Evolutionary conservation across 768 basidiomycete genomes (phyloP).

Genomic region (Lactarius quietus): DNA sequence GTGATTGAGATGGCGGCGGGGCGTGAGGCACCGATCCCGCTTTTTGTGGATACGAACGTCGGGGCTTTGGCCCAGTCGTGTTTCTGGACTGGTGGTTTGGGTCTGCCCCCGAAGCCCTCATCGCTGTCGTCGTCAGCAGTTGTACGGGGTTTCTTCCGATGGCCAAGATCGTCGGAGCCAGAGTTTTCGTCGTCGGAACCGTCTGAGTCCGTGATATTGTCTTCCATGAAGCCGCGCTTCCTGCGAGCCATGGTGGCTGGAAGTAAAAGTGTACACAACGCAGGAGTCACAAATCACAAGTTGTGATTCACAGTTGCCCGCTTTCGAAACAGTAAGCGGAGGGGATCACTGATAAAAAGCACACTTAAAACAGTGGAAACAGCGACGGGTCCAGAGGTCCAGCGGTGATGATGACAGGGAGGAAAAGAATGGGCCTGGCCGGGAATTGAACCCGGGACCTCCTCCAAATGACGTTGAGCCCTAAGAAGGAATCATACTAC

Average conservation of each 20-base stretch:
- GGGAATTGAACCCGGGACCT: slow-evolving; percentile 90
- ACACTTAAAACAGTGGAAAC: not conserved
- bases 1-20: slow-evolving; percentile 29
- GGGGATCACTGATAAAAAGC: not conserved
- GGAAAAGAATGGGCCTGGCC: slow-evolving; percentile 53
- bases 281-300: slow-evolving; percentile 11
- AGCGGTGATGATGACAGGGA: not conserved
- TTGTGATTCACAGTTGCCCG: not conserved
- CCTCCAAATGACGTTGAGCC: slow-evolving; percentile 49
- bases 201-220: slow-evolving; percentile 61
- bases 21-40: slow-evolving; percentile 42
- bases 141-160: slow-evolving; percentile 61
- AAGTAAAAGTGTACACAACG: not conserved
- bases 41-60: slow-evolving; percentile 59
- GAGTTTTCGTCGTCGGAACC: slow-evolving; percentile 52
- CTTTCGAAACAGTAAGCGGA: no score
- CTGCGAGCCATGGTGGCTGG: slow-evolving; percentile 58
- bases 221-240: slow-evolving; percentile 73
- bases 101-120: slow-evolving; percentile 31
- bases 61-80: slow-evolving; percentile 76
- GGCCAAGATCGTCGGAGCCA: slow-evolving; percentile 72
- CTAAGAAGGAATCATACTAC: slow-evolving; percentile 64
- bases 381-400: not conserved
- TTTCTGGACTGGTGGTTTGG: slow-evolving; percentile 38
- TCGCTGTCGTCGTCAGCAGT: slow-evolving; percentile 68